Conservation (phyloP, 441 rosid genomes). For the Adansonia gregorii region DNA sequence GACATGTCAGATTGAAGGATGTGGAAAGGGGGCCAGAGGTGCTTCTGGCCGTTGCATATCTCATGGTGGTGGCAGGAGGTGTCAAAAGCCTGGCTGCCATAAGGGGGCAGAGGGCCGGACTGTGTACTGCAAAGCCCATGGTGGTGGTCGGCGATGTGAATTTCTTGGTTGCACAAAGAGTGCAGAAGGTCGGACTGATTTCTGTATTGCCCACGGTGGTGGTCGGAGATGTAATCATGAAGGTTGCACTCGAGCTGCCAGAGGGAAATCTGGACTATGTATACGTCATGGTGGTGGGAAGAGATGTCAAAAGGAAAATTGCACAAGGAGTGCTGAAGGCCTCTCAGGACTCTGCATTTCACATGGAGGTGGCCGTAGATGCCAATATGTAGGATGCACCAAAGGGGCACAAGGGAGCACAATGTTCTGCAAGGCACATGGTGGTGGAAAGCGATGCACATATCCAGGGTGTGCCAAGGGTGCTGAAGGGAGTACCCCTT, state of each 20-base stretch:
- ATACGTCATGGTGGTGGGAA: slow-evolving; percentile 98
- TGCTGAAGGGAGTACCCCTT: slow-evolving; percentile 97
- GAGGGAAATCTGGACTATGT: slow-evolving; percentile 95
- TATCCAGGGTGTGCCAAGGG: slow-evolving; percentile 81
- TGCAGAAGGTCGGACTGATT: slow-evolving; percentile 97
- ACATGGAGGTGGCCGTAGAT: slow-evolving; percentile 97
- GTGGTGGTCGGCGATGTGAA: slow-evolving; percentile 97
- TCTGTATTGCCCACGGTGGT: slow-evolving; percentile 96
- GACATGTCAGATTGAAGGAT: slow-evolving; percentile 87
- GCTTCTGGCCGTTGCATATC: slow-evolving; percentile 96
- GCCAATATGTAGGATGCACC: slow-evolving; percentile 77
- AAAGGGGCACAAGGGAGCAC: slow-evolving; percentile 99
- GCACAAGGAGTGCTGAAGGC: slow-evolving; percentile 96
- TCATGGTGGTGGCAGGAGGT: slow-evolving; percentile 97
- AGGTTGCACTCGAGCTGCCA: slow-evolving; percentile 87
- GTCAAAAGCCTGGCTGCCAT: slow-evolving; percentile 85
- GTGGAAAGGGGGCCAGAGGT: slow-evolving; percentile 98
- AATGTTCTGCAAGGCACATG: slow-evolving; percentile 96
- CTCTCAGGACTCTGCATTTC: slow-evolving; percentile 96
- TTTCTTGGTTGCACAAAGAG: slow-evolving; percentile 98
- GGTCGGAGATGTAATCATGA: slow-evolving; percentile 87
- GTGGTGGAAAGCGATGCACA: slow-evolving; percentile 97
- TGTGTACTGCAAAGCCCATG: slow-evolving; percentile 96
- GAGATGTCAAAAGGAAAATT: slow-evolving; percentile 88
- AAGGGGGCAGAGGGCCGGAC: slow-evolving; percentile 99